A percentile compares a stretch with the other conserved stretches of the same genome.
Evolutionary conservation across 2,329 filamentous ascomycete species (phyloP).

Genomic region (Sclerotiophoma versabilis): DNA sequence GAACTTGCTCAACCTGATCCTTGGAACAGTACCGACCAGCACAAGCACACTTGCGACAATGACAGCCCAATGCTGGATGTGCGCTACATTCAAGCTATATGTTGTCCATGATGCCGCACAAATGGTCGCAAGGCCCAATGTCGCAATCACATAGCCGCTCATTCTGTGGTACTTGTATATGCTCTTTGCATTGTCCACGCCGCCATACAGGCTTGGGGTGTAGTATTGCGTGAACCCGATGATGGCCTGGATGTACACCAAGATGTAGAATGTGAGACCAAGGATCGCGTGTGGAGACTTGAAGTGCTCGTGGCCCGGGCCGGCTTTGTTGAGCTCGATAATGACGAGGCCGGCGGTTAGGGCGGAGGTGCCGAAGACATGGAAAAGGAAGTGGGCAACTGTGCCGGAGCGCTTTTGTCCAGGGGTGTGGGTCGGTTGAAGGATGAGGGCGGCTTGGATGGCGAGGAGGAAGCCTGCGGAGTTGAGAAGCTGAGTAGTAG

Average conservation of each 20-base stretch:
- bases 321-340: slow-evolving; percentile 85
- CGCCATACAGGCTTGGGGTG: slow-evolving; percentile 75
- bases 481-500: slow-evolving; percentile 56
- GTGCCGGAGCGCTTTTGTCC: slow-evolving; percentile 73
- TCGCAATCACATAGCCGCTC: slow-evolving; percentile 75
- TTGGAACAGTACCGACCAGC: slow-evolving; percentile 74
- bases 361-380: slow-evolving; percentile 67
- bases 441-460: slow-evolving; percentile 79
- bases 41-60: slow-evolving; percentile 71
- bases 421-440: slow-evolving; percentile 85
- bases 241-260: slow-evolving; percentile 74
- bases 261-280: slow-evolving; percentile 75
- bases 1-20: slow-evolving; percentile 84
- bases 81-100: slow-evolving; percentile 72
- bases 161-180: slow-evolving; percentile 90
- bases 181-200: slow-evolving; percentile 78
- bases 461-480: slow-evolving; percentile 75
- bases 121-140: slow-evolving; percentile 76
- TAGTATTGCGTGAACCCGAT: slow-evolving; percentile 87
- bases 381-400: slow-evolving; percentile 72
- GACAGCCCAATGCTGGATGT: slow-evolving; percentile 79
- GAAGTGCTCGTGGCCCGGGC: slow-evolving; percentile 73
- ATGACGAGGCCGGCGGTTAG: slow-evolving; percentile 71
- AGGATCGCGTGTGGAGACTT: slow-evolving; percentile 82
- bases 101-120: slow-evolving; percentile 77